These are phyloP conservation scores for Andrographis paniculata DNA, from an alignment of 305 asterid species.

Conservation along the genomic window DNA sequence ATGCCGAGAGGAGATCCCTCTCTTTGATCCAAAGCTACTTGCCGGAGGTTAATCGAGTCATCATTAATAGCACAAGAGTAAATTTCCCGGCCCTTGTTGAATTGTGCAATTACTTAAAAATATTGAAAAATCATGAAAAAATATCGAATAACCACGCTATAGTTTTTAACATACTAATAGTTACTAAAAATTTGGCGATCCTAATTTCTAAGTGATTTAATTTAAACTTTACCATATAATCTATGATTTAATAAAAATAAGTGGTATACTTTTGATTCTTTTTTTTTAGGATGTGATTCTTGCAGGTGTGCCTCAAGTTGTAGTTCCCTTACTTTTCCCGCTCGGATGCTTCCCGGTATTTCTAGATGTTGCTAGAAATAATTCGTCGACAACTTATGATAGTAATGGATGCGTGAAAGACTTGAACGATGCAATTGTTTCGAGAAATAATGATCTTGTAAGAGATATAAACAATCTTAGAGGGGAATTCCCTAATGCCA, in stretches of 20 bases:
- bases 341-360: conserved; percentile 22
- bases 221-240: too few species aligned
- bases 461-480: conserved; percentile 6
- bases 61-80: conserved; percentile 19
- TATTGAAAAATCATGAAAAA: too few species aligned
- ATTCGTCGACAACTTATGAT: conserved; percentile 13
- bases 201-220: too few species aligned
- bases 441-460: conserved; percentile 14
- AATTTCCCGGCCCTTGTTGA: too few species aligned
- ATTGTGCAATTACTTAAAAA: too few species aligned
- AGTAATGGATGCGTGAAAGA: conserved; percentile 14
- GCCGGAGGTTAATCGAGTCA: conserved; percentile 12
- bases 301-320: conserved; percentile 16
- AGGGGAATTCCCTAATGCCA: conserved; percentile 18
- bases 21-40: conserved; percentile 16
- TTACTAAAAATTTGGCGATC: too few species aligned
- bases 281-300: conserved; percentile 19
- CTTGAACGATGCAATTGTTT: conserved; percentile 11
- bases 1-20: conserved; percentile 11
- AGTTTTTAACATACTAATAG: too few species aligned
- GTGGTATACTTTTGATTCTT: too few species aligned
- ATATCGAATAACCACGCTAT: too few species aligned
- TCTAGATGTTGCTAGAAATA: not conserved
- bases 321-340: conserved; percentile 24
- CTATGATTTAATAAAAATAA: too few species aligned